A percentile compares a stretch with the other conserved stretches of the same genome.
These are phyloP conservation scores for Peronosclerospora sorghi DNA, from an alignment of 352 stramenopile species.

Conservation along the genomic window DNA sequence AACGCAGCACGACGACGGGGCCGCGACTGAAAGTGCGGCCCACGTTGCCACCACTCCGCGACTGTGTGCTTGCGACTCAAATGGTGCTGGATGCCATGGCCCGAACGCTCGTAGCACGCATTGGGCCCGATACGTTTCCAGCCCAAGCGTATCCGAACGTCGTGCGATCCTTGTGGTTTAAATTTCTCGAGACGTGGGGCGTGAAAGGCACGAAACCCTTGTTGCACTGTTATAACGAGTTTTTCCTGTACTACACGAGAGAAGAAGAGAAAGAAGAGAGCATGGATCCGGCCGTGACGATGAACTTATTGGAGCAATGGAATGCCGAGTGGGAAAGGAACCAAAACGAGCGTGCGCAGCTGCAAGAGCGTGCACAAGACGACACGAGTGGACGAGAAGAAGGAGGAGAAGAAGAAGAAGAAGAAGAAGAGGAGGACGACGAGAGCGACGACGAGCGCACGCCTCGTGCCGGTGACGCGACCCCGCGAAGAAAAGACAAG, in stretches of 20 bases:
- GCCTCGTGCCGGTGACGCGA: neutral
- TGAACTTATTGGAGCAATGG: slow-evolving; percentile 64
- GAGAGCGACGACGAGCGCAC: neutral
- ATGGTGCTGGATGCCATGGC: slow-evolving; percentile 46
- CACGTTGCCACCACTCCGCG: slow-evolving; percentile 26
- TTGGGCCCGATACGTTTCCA: slow-evolving; percentile 27
- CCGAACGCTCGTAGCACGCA: slow-evolving; percentile 25
- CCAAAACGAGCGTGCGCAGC: neutral
- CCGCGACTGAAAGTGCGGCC: neutral
- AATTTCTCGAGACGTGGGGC: slow-evolving; percentile 53
- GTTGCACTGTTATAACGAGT: slow-evolving; percentile 66
- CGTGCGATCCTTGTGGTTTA: slow-evolving; percentile 57
- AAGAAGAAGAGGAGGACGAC: neutral
- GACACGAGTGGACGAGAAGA: slow-evolving; percentile 2
- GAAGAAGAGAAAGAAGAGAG: slow-evolving; percentile 26
- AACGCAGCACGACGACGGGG: slow-evolving; percentile 3
- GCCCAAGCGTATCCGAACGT: slow-evolving; percentile 30
- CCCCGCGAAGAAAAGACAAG: neutral
- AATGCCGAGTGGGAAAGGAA: slow-evolving; percentile 33
- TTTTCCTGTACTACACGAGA: slow-evolving; percentile 23
- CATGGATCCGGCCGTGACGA: slow-evolving; percentile 41
- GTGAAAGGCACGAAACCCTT: slow-evolving; percentile 43
- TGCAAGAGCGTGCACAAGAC: too few relatives aligned
- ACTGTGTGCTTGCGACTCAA: slow-evolving; percentile 56
- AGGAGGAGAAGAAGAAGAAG: neutral